Conservation (phyloP, 495 filamentous ascomycete genomes). For the Aspergillus affinis region DNA sequence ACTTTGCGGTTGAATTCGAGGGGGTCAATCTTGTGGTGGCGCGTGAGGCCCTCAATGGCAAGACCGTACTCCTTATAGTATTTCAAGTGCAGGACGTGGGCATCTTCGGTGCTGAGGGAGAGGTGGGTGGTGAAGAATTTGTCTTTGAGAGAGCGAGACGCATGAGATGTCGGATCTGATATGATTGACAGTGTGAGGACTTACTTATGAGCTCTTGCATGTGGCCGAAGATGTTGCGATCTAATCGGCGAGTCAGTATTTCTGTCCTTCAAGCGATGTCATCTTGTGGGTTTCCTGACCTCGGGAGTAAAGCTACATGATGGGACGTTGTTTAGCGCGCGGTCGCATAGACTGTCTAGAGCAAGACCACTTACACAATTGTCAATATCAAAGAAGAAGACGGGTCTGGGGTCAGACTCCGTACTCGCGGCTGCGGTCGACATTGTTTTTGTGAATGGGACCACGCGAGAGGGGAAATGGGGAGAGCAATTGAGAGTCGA, state of each 20-base stretch:
- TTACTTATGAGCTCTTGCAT: slow-evolving; percentile 68
- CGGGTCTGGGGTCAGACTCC: slow-evolving; percentile 46
- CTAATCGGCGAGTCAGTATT: slow-evolving; percentile 36
- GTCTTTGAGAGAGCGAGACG: slow-evolving; percentile 41
- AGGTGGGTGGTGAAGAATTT: slow-evolving; percentile 80
- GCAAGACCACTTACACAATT: slow-evolving; percentile 70
- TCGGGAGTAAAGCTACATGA: slow-evolving; percentile 53
- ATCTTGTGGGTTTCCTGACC: slow-evolving; percentile 24
- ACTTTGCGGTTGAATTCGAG: slow-evolving; percentile 93
- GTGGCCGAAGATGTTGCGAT: slow-evolving; percentile 66
- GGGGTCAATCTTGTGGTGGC: slow-evolving; percentile 93
- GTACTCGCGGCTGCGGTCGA: slow-evolving; percentile 18
- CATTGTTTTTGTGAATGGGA: slow-evolving; percentile 21
- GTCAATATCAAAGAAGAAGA: slow-evolving; percentile 95
- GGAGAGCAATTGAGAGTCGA: slow-evolving; percentile 4
- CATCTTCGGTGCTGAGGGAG: slow-evolving; percentile 68
- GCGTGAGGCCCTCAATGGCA: slow-evolving; percentile 91
- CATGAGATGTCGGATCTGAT: background rate
- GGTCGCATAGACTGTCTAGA: slow-evolving; percentile 5
- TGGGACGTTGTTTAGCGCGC: background rate
- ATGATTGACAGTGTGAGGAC: slow-evolving; percentile 6
- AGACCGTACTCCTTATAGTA: slow-evolving; percentile 97
- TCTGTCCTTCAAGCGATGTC: background rate
- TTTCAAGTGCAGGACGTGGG: slow-evolving; percentile 74
- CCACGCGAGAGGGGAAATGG: background rate